Percentiles rank a stretch among this genome's conserved stretches.
phyloP scores from a whole-genome alignment of 140 eudicot species.

The Ambrosia hybrid region DNA sequence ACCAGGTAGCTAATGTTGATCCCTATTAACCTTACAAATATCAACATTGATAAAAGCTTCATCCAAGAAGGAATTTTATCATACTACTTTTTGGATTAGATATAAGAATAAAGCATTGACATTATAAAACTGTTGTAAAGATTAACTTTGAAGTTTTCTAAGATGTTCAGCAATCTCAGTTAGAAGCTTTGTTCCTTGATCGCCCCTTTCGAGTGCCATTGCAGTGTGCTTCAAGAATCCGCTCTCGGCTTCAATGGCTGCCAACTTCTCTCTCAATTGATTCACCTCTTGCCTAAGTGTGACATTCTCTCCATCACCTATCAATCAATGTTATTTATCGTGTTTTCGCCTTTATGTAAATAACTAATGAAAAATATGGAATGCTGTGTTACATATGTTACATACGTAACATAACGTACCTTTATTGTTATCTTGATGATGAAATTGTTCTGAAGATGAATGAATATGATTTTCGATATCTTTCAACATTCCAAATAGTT shows the following conservation, averaged over 20 bases:
- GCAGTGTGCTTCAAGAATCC: constrained; percentile 78
- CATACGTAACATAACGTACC: too few species aligned
- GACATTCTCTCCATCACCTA: constrained; percentile 33
- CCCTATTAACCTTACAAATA: too few species aligned
- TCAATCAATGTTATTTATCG: background rate
- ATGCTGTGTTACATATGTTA: too few species aligned
- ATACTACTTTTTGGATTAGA: too few species aligned
- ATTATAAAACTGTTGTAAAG: too few species aligned
- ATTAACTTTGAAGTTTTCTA: constrained; percentile 30
- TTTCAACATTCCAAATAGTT: constrained; percentile 51
- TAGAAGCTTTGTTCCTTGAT: constrained; percentile 72
- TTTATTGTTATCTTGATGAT: constrained; percentile 18
- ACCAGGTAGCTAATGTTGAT: too few species aligned
- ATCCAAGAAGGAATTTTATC: too few species aligned
- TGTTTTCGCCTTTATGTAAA: too few species aligned
- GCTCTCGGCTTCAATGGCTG: constrained; percentile 84
- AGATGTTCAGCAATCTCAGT: constrained; percentile 81
- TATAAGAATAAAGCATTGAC: too few species aligned
- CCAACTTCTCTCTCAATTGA: constrained; percentile 58
- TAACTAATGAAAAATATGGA: too few species aligned
- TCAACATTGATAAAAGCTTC: too few species aligned
- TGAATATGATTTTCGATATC: constrained; percentile 49
- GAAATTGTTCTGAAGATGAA: constrained; percentile 28
- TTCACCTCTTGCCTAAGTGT: constrained; percentile 61
- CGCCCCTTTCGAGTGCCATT: constrained; percentile 63